Conservation (phyloP, 768 basidiomycete species). For the Lentinula guzmanii region DNA sequence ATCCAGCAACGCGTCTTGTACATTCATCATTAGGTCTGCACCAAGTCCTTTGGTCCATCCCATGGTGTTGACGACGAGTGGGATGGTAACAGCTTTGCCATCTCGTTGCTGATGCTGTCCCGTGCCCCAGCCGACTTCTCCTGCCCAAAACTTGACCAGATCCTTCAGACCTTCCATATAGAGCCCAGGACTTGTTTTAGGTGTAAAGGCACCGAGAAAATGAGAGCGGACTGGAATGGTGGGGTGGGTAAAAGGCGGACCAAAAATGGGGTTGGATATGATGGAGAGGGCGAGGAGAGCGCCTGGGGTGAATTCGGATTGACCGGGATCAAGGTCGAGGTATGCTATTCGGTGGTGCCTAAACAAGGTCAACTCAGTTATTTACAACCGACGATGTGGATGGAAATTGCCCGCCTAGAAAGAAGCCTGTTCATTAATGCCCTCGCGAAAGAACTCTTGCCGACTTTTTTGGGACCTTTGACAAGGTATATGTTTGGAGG, state of each 20-base stretch:
- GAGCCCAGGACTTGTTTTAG: slow-evolving; percentile 66
- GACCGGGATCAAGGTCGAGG: slow-evolving; percentile 90
- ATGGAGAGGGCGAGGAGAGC: slow-evolving; percentile 81
- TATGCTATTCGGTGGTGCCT: slow-evolving; percentile 83
- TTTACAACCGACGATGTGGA: background rate
- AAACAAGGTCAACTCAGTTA: background rate
- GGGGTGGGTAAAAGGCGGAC: slow-evolving; percentile 86
- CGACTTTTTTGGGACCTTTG: slow-evolving; percentile 80
- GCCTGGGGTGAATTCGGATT: slow-evolving; percentile 87
- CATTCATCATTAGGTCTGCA: slow-evolving; percentile 63
- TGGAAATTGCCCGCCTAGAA: slow-evolving; percentile 33
- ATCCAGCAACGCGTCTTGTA: slow-evolving; percentile 50
- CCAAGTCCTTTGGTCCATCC: slow-evolving; percentile 96
- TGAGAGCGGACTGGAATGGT: slow-evolving; percentile 68
- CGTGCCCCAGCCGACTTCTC: slow-evolving; percentile 17
- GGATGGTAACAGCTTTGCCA: slow-evolving; percentile 47
- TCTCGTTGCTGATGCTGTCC: slow-evolving; percentile 18
- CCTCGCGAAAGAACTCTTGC: slow-evolving; percentile 87
- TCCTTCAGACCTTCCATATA: slow-evolving; percentile 70
- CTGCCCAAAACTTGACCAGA: slow-evolving; percentile 56
- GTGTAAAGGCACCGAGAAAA: slow-evolving; percentile 75
- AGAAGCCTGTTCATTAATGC: slow-evolving; percentile 67
- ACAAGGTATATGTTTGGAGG: slow-evolving; percentile 46
- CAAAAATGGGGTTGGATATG: slow-evolving; percentile 62
- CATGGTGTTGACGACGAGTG: slow-evolving; percentile 92